These are phyloP conservation scores for Cinchona pubescens DNA, from an alignment of 257 asterid genomes.

Conservation along the genomic window DNA sequence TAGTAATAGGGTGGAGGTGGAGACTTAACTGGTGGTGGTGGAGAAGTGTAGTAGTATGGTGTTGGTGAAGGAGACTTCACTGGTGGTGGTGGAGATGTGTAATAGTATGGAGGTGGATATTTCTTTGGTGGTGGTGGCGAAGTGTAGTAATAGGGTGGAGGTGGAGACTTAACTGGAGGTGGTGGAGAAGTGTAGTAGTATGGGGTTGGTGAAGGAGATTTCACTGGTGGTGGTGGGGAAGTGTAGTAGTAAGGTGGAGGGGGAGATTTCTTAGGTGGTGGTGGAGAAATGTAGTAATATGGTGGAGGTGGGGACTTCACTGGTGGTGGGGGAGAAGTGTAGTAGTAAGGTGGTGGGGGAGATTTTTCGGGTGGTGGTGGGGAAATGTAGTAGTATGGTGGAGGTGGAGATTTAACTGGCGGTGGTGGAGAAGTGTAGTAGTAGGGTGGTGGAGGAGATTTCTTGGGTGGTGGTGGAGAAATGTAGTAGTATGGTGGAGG, in stretches of 20 bases:
- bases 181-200: slow-evolving; percentile 26
- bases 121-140: slow-evolving; percentile 28
- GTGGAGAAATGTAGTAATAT: slow-evolving; percentile 8
- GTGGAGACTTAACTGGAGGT: slow-evolving; percentile 19
- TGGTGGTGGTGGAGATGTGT: slow-evolving; percentile 27
- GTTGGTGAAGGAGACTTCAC: slow-evolving; percentile 5
- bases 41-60: slow-evolving; percentile 35
- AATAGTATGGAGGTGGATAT: slow-evolving; percentile 29
- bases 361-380: slow-evolving; percentile 15
- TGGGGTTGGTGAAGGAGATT: slow-evolving; percentile 5
- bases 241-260: slow-evolving; percentile 33
- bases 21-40: slow-evolving; percentile 40
- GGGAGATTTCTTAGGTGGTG: slow-evolving; percentile 20
- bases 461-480: slow-evolving; percentile 35
- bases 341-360: slow-evolving; percentile 14
- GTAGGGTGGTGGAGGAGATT: slow-evolving; percentile 32
- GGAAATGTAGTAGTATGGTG: background rate
- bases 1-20: slow-evolving; percentile 36
- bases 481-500: slow-evolving; percentile 35
- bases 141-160: slow-evolving; percentile 20
- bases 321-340: slow-evolving; percentile 33
- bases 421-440: slow-evolving; percentile 38
- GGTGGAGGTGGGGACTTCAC: slow-evolving; percentile 10
- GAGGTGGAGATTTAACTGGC: slow-evolving; percentile 7
- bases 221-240: slow-evolving; percentile 20